These are phyloP conservation scores for Ophiostoma ulmi DNA, from an alignment of 2,329 filamentous ascomycete genomes.

Conservation along the genomic window DNA sequence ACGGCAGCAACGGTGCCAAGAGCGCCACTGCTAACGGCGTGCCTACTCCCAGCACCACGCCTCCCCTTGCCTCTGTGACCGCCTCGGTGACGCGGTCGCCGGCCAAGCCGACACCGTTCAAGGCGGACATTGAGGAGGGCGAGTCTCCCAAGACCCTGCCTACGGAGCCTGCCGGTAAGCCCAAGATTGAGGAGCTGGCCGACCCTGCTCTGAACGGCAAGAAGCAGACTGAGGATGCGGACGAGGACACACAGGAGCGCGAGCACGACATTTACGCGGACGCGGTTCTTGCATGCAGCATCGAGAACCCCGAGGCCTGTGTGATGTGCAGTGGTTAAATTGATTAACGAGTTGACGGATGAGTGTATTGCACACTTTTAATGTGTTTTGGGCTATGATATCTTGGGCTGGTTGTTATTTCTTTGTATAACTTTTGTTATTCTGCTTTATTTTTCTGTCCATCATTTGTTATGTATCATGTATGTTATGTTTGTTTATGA, in stretches of 20 bases:
- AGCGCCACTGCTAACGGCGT: constrained; percentile 52
- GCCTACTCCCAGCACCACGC: constrained; percentile 63
- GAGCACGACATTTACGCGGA: constrained; percentile 95
- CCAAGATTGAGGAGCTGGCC: constrained; percentile 60
- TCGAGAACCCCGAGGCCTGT: constrained; percentile 92
- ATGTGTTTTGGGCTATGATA: constrained; percentile 1
- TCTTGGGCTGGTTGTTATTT: background rate
- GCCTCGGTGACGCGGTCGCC: constrained; percentile 48
- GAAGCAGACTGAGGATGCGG: constrained; percentile 69
- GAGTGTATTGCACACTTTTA: background rate
- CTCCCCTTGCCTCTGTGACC: constrained; percentile 43
- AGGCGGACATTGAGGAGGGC: constrained; percentile 70
- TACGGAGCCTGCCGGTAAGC: constrained; percentile 60
- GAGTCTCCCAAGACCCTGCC: constrained; percentile 74
- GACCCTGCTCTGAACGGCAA: constrained; percentile 48
- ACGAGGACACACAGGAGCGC: constrained; percentile 64
- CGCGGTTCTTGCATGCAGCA: constrained; percentile 86
- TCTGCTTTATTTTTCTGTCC: constrained; percentile 15
- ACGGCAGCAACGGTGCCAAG: constrained; percentile 38
- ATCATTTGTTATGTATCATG: background rate
- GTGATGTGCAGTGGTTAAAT: constrained; percentile 91
- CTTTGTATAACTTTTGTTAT: background rate
- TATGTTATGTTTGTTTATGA: constrained; percentile 4
- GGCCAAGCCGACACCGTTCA: constrained; percentile 62
- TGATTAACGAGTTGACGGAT: background rate